Evolutionary conservation across 176 grass and related monocot genomes (phyloP).

Genomic region (Aegilops sharonensis): DNA sequence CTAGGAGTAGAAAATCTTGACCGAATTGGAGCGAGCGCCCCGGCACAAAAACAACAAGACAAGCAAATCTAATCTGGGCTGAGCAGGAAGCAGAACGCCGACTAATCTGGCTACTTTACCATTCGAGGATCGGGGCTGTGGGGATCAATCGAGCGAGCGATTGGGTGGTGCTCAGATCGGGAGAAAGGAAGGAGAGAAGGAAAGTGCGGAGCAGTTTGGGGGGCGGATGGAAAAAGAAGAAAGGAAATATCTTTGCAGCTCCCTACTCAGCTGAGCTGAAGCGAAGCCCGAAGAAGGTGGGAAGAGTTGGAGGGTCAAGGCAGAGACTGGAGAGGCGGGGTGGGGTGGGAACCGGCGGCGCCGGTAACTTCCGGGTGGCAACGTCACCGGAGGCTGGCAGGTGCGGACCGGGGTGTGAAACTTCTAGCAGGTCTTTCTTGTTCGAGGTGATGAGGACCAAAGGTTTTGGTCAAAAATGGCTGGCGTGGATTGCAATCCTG

Average conservation of each 20-base stretch:
- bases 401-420: neutral
- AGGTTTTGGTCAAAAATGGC: too few relatives aligned
- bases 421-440: neutral
- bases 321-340: neutral
- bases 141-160: neutral
- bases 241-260: conserved; percentile 24
- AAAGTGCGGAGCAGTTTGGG: conserved; percentile 1
- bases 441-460: too few relatives aligned
- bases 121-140: neutral
- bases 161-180: conserved; percentile 28
- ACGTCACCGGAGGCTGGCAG: neutral
- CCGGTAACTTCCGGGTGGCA: conserved; percentile 7
- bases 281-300: neutral
- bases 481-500: too few relatives aligned
- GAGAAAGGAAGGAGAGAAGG: neutral
- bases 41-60: conserved; percentile 1
- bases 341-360: neutral
- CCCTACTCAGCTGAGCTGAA: neutral
- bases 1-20: neutral
- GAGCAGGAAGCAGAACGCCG: conserved; percentile 15
- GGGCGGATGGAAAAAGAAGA: neutral
- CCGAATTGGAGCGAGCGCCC: neutral
- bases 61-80: conserved; percentile 25
- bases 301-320: neutral
- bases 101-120: neutral